These are phyloP conservation scores for Solanum pinnatisectum DNA, from an alignment of 257 asterid species.

Conservation along the genomic window DNA sequence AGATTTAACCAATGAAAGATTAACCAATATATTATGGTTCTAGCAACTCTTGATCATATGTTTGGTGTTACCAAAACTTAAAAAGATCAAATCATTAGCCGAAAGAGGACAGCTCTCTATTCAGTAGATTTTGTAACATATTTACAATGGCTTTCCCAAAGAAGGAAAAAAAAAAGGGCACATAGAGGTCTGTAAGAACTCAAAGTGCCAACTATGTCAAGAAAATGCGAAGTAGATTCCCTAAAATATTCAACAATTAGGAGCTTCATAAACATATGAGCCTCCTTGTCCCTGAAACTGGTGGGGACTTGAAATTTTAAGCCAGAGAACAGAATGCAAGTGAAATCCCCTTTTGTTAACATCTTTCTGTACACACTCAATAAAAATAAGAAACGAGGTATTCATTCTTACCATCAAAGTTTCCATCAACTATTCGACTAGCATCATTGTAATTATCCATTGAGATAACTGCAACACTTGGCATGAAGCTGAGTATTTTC, in stretches of 20 bases:
- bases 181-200: not conserved
- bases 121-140: not conserved
- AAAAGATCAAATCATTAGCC: not conserved
- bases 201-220: not conserved
- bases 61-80: not conserved
- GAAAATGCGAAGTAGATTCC: not conserved
- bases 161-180: not conserved
- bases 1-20: not conserved
- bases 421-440: conserved; percentile 93
- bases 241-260: not conserved
- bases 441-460: conserved; percentile 98
- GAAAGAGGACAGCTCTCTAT: not conserved
- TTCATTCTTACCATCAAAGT: conserved; percentile 63
- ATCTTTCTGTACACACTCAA: not conserved
- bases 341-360: not conserved
- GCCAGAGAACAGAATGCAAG: not conserved
- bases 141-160: not conserved
- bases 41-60: not conserved
- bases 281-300: not conserved
- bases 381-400: not conserved
- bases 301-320: not conserved
- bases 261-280: not conserved
- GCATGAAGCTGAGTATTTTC: conserved; percentile 76
- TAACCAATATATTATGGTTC: not conserved
- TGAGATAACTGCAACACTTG: conserved; percentile 84